phyloP scores from a whole-genome alignment of 1,284 basidiomycete species.

The Heterobasidion occidentale region DNA sequence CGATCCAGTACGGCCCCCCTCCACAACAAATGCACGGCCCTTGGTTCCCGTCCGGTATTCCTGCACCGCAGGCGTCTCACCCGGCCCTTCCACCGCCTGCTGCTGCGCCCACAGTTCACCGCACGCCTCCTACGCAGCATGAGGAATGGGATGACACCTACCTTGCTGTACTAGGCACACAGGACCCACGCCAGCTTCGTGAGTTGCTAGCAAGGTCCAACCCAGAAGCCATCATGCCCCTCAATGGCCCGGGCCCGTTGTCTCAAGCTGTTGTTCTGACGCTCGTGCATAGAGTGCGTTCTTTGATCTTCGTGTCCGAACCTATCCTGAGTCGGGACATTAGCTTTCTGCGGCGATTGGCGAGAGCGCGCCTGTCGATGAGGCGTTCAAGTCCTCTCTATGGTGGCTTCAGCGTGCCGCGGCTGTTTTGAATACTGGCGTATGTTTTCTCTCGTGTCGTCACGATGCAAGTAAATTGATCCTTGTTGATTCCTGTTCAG shows the following conservation, averaged over 20 bases:
- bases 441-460: constrained; percentile 24
- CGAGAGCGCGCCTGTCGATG: constrained; percentile 67
- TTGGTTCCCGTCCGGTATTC: constrained; percentile 56
- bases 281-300: constrained; percentile 67
- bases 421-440: constrained; percentile 61
- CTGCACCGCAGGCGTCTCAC: constrained; percentile 69
- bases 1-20: constrained; percentile 15
- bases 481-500: constrained; percentile 23
- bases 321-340: background rate
- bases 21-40: constrained; percentile 35
- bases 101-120: constrained; percentile 50
- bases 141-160: constrained; percentile 83
- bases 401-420: constrained; percentile 80
- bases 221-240: constrained; percentile 70
- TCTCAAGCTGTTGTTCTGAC: constrained; percentile 78
- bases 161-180: constrained; percentile 60
- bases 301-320: constrained; percentile 1
- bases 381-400: constrained; percentile 68
- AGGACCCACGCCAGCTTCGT: constrained; percentile 64
- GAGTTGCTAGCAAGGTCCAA: constrained; percentile 66
- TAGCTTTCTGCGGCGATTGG: constrained; percentile 66
- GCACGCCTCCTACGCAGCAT: constrained; percentile 43
- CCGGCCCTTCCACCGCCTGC: constrained; percentile 64
- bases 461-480: background rate
- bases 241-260: constrained; percentile 57